Base-by-base conservation (phyloP, 352 stramenopile genomes). In the Phytophthora hibernalis region DNA sequence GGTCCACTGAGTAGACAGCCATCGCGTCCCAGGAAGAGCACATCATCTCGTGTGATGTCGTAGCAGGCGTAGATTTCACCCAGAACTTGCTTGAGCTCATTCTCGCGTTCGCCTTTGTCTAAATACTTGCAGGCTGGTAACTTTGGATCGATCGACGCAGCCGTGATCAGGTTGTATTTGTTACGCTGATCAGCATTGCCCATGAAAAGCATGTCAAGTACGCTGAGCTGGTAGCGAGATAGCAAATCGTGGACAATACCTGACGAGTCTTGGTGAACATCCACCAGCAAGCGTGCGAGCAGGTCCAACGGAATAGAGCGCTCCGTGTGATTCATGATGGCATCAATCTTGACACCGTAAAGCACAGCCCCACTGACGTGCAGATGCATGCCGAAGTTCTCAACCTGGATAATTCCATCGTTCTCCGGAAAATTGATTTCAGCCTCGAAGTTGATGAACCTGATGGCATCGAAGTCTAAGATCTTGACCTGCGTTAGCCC, bases 371-470 rank as follows among this genome's bases (percentile, higher is more conserved):
- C 88, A 54, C 74, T 89, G n/a, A 92, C 83, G 48, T 92, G 73
- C 3, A 96, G 66, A 48, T 92, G 86, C 75, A 93, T 92, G 5
- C 97, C 97, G 74, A 99, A 99, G 54, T 97, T 99, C 73, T 99
- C 96, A 13, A 99, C 86, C 68, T 99, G 96, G 48, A 98, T 94
- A 22, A 99, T 78, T 50, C 96, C 96, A 21, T 93, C 89, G 38
- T 97, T 89, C 68, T 98, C 94, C 6, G 96, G 89, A 59, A 98
- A 98, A 54, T 98, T 92, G 70, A 99, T 99, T 67, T 99, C 96
- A 10, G 96, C 97, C 69, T 99, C 97, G 58, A 99, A 99, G 67
- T 99, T 99, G 62, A 99, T 98, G 62, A 98, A 97, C 43, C 98
- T 97, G 21, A 97, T 98, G 50, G 97, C 80, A 47, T 97, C 97